These are phyloP conservation scores for Diplodia mutila DNA, from an alignment of 2,329 filamentous ascomycete species.

Conservation along the genomic window DNA sequence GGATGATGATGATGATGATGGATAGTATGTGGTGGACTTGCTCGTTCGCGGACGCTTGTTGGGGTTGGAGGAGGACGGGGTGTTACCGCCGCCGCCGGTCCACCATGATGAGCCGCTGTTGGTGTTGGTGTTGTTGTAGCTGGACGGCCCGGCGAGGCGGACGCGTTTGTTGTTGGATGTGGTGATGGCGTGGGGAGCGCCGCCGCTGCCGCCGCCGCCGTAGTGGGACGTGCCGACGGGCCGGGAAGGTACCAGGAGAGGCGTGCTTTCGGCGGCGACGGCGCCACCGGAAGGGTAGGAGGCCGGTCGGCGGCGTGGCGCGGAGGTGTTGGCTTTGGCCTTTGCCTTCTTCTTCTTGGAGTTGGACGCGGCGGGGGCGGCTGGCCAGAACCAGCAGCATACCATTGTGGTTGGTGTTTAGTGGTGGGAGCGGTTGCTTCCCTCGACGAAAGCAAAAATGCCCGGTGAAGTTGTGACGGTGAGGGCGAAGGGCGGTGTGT, in stretches of 20 bases:
- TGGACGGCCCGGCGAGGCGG: not conserved
- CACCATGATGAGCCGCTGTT: not conserved
- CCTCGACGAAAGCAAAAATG: not conserved
- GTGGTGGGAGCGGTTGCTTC: no score
- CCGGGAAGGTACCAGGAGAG: not conserved
- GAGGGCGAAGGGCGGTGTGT: not conserved
- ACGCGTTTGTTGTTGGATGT: constrained; percentile 13
- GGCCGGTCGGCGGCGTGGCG: not conserved
- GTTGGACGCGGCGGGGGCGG: not conserved
- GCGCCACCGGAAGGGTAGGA: not conserved
- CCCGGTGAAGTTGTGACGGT: not conserved
- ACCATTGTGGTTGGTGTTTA: not conserved
- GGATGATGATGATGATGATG: not conserved
- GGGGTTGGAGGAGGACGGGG: not conserved
- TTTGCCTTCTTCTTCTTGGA: not conserved
- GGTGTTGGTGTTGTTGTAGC: not conserved
- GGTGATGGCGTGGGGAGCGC: not conserved
- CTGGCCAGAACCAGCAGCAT: constrained; percentile 17
- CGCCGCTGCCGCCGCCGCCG: not conserved
- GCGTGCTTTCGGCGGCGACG: not conserved
- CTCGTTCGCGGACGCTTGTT: constrained; percentile 7
- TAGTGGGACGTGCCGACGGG: constrained; percentile 17
- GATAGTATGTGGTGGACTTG: not conserved
- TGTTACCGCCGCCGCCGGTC: not conserved
- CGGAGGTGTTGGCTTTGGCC: constrained; percentile 1